Percentiles rank a stretch among this genome's conserved stretches.
Evolutionary conservation across 2,329 filamentous ascomycete genomes (phyloP).

Genomic region (Orbilia javanica): DNA sequence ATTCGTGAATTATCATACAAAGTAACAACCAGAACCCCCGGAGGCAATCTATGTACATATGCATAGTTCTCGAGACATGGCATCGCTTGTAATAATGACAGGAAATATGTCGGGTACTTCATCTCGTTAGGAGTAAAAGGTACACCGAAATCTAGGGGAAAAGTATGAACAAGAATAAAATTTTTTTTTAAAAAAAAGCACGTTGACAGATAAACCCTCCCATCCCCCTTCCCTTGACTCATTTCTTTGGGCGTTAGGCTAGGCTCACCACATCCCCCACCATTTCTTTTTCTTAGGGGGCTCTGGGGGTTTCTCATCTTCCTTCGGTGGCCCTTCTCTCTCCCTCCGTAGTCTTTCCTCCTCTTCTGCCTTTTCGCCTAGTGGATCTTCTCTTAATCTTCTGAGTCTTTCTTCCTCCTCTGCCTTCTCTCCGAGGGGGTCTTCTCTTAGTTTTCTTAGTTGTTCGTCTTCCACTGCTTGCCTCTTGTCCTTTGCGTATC

Average conservation of each 20-base stretch:
- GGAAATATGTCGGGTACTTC: neutral
- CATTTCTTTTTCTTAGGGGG: neutral
- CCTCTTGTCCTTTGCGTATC: neutral
- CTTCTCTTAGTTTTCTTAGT: conserved; percentile 2
- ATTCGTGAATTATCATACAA: neutral
- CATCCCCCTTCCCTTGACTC: neutral
- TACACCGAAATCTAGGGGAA: neutral
- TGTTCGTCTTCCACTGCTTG: neutral
- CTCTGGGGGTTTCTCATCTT: neutral
- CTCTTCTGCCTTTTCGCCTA: conserved; percentile 13
- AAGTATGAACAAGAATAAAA: neutral
- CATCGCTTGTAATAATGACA: neutral
- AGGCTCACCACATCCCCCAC: neutral
- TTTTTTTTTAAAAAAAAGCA: neutral
- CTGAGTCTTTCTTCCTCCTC: conserved; percentile 15
- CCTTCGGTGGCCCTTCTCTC: neutral
- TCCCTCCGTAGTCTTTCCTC: neutral
- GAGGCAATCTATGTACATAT: neutral
- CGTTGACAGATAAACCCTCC: neutral
- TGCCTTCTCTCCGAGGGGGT: conserved; percentile 10
- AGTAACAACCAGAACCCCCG: neutral
- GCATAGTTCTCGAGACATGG: neutral
- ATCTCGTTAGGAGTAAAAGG: neutral
- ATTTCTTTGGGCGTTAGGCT: neutral
- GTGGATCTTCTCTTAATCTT: neutral